A percentile compares a stretch with the other conserved stretches of the same genome.
phyloP scores from a whole-genome alignment of 108 stramenopile species.

The Pseudonitzschia multiseries region DNA sequence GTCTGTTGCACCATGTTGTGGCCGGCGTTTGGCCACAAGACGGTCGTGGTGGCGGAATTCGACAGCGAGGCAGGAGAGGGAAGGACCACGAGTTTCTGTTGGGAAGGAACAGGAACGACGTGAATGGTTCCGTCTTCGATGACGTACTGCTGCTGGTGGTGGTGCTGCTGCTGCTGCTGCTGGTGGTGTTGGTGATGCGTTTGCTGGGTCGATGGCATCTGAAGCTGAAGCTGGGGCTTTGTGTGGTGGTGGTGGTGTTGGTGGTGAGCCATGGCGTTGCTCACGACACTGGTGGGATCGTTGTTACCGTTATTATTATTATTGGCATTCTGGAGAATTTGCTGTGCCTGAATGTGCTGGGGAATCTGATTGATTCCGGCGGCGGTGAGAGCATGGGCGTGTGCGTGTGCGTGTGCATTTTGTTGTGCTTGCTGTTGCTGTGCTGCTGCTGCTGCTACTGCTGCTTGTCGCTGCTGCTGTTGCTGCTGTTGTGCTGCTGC shows the following conservation, averaged over 20 bases:
- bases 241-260: not conserved
- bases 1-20: not conserved
- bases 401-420: too few species aligned
- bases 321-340: not conserved
- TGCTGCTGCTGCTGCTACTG: too few species aligned
- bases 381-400: not conserved
- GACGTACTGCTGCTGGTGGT: not conserved
- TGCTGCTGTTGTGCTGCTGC: not conserved
- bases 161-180: not conserved
- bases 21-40: not conserved
- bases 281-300: too few species aligned
- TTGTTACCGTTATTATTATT: not conserved
- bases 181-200: not conserved
- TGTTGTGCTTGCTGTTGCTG: too few species aligned
- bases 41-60: not conserved
- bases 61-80: not conserved
- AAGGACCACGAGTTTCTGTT: not conserved
- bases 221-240: not conserved
- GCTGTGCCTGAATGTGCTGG: not conserved
- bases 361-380: not conserved
- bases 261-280: too few species aligned
- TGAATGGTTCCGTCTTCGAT: not conserved
- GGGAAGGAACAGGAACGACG: not conserved
- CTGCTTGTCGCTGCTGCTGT: too few species aligned
- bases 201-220: not conserved